phyloP scores from a whole-genome alignment of 1,284 basidiomycete genomes.

The Fomitopsis schrenkii region DNA sequence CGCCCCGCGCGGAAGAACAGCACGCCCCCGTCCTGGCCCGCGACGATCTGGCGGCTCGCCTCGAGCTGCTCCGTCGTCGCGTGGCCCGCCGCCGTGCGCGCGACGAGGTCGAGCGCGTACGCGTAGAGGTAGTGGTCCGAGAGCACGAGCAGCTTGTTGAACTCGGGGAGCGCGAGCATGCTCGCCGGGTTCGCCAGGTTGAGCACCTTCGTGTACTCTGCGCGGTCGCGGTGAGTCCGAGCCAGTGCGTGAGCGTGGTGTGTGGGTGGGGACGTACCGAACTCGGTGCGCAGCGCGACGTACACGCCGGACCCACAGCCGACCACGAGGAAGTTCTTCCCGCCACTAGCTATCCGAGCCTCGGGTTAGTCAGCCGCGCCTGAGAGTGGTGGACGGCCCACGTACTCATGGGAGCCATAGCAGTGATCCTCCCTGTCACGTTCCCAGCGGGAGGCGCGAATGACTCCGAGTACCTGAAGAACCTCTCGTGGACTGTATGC shows the following conservation, averaged over 20 bases:
- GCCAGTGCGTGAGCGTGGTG: background rate
- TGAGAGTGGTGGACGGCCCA: slow-evolving; percentile 7
- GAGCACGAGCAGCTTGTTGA: slow-evolving; percentile 65
- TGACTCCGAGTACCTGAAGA: slow-evolving; percentile 48
- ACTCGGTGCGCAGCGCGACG: slow-evolving; percentile 47
- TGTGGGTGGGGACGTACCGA: slow-evolving; percentile 32
- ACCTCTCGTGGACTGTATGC: slow-evolving; percentile 51
- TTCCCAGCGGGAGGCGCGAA: slow-evolving; percentile 26
- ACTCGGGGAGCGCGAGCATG: slow-evolving; percentile 53
- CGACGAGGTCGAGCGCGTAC: slow-evolving; percentile 68
- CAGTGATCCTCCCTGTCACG: slow-evolving; percentile 53
- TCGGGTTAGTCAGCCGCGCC: background rate
- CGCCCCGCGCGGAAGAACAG: slow-evolving; percentile 55
- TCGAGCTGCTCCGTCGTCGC: slow-evolving; percentile 42
- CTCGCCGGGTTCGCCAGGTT: slow-evolving; percentile 42
- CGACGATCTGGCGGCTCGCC: slow-evolving; percentile 54
- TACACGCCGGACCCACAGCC: slow-evolving; percentile 67
- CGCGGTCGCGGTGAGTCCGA: background rate
- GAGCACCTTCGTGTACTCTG: slow-evolving; percentile 57
- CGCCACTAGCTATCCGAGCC: slow-evolving; percentile 36
- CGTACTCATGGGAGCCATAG: slow-evolving; percentile 63
- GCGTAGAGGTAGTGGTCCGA: slow-evolving; percentile 52
- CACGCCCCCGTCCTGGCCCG: slow-evolving; percentile 46
- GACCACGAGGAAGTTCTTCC: slow-evolving; percentile 54
- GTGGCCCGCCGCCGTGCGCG: slow-evolving; percentile 48